These are phyloP conservation scores for Eucalyptus sideroxylon DNA, from an alignment of 345 rosid species.

Conservation along the genomic window DNA sequence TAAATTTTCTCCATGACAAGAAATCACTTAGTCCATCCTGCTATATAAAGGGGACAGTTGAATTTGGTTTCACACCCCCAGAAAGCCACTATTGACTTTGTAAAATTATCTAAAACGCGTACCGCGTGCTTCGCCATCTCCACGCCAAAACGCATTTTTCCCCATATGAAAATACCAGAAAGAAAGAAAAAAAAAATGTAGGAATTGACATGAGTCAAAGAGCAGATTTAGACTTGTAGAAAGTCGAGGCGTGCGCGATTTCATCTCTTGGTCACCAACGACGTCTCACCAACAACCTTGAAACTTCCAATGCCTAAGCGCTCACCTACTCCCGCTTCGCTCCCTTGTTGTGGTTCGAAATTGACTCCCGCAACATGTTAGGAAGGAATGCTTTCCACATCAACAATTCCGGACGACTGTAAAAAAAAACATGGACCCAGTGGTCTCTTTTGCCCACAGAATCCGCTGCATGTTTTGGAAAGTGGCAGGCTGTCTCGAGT, in stretches of 20 bases:
- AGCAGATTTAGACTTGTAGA: neutral
- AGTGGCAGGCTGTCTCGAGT: neutral
- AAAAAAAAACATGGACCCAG: neutral
- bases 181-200: neutral
- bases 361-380: neutral
- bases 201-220: neutral
- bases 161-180: too few relatives aligned
- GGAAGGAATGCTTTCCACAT: neutral
- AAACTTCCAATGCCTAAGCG: neutral
- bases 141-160: accelerated
- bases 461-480: neutral
- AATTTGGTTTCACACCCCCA: neutral
- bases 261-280: neutral
- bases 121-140: neutral
- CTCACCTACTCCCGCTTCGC: neutral
- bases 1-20: neutral
- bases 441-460: neutral
- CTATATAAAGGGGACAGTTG: neutral
- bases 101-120: neutral
- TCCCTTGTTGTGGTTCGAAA: neutral
- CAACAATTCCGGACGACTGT: neutral
- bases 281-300: neutral
- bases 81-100: neutral
- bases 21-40: neutral
- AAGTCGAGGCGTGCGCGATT: neutral